Percentiles rank a stretch among this genome's conserved stretches.
phyloP scores from a whole-genome alignment of 2,329 filamentous ascomycete genomes.

The Aspergillus sp. region DNA sequence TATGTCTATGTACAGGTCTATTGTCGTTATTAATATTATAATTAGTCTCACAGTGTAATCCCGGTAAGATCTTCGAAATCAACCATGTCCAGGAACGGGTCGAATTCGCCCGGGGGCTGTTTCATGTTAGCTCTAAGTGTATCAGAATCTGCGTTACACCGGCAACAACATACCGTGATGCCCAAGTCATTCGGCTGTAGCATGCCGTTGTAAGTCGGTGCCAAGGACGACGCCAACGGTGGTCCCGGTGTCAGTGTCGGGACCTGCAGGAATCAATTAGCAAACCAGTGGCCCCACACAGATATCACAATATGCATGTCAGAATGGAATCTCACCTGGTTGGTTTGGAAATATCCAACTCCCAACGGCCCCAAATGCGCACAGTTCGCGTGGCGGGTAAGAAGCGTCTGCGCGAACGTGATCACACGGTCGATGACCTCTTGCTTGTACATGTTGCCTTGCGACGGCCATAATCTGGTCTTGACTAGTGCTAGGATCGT shows the following conservation, averaged over 20 bases:
- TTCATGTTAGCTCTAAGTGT: slow-evolving; percentile 3
- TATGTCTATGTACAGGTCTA: slow-evolving; percentile 3
- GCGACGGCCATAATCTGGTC: slow-evolving; percentile 25
- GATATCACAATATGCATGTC: too few species aligned
- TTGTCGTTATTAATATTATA: not conserved
- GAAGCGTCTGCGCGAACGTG: slow-evolving; percentile 28
- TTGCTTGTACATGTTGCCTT: slow-evolving; percentile 27
- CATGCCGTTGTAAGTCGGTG: slow-evolving; percentile 16
- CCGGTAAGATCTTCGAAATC: slow-evolving; percentile 28
- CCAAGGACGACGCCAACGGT: slow-evolving; percentile 13
- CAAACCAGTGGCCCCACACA: not conserved
- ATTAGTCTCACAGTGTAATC: slow-evolving; percentile 16
- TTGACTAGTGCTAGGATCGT: slow-evolving; percentile 30
- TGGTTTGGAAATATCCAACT: slow-evolving; percentile 24
- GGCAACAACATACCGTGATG: slow-evolving; percentile 15
- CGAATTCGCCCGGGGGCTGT: slow-evolving; percentile 22
- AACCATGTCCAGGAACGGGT: slow-evolving; percentile 28
- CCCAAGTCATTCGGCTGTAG: slow-evolving; percentile 16
- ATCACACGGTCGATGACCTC: slow-evolving; percentile 30
- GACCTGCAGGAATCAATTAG: not conserved
- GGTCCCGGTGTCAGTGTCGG: slow-evolving; percentile 3
- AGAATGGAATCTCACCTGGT: slow-evolving; percentile 14
- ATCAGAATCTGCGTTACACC: too few species aligned
- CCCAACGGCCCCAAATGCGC: slow-evolving; percentile 22
- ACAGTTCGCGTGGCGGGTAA: slow-evolving; percentile 26